phyloP scores from a whole-genome alignment of 225 moss, liverwort and hornwort genomes.

The Neckera pumila region DNA sequence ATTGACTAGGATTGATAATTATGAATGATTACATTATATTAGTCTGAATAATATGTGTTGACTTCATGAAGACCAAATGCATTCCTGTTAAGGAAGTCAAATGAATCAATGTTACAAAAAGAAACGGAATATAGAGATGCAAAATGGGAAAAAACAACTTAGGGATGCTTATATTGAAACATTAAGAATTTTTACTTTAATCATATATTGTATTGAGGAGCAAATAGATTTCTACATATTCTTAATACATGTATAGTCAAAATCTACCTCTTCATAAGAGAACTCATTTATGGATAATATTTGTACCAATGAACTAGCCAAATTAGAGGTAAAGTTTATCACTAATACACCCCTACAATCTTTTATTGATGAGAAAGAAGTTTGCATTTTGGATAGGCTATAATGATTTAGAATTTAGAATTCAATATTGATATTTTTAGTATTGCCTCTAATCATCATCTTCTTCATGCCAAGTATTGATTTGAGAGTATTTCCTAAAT shows the following conservation, averaged over 20 bases:
- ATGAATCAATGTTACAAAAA: background rate
- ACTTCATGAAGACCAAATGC: background rate
- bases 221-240: background rate
- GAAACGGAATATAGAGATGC: background rate
- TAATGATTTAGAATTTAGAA: background rate
- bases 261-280: background rate
- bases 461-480: background rate
- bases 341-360: background rate
- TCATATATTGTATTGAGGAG: background rate
- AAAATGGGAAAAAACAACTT: background rate
- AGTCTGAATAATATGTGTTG: background rate
- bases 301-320: background rate
- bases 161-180: background rate
- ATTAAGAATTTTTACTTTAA: background rate
- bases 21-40: background rate
- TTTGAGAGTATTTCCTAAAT: background rate
- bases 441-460: background rate
- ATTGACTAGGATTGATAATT: background rate
- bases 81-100: too few species aligned
- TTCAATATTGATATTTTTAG: background rate
- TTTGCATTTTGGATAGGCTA: background rate
- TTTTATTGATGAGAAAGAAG: accelerated
- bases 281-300: background rate
- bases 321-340: background rate
- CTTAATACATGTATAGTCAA: too few species aligned